These are phyloP conservation scores for Monosporascus sp. DNA, from an alignment of 2,329 filamentous ascomycete species.

Conservation along the genomic window DNA sequence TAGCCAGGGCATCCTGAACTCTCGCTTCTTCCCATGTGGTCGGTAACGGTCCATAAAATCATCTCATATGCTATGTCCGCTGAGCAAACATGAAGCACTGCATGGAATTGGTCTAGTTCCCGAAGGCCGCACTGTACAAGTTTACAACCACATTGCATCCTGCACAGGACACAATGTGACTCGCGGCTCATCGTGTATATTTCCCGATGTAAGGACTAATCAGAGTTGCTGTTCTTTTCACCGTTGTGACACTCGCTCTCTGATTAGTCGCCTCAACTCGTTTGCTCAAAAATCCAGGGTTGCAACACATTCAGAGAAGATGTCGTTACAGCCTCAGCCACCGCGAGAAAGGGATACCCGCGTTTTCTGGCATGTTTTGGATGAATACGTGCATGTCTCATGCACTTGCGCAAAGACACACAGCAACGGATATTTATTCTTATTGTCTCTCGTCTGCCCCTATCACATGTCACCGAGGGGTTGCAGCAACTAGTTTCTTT, in stretches of 20 bases:
- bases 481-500: no score
- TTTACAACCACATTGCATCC: background rate
- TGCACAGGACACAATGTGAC: background rate
- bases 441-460: no score
- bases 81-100: background rate
- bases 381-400: no score
- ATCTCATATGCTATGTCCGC: background rate
- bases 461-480: no score
- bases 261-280: background rate
- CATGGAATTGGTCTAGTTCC: background rate
- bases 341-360: no score
- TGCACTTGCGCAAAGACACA: no score
- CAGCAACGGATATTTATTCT: no score
- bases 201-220: background rate
- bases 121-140: background rate
- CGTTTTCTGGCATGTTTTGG: no score
- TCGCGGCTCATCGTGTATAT: background rate
- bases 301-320: no score
- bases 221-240: background rate
- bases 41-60: background rate
- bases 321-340: no score
- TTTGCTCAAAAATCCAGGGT: no score
- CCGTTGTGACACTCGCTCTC: background rate
- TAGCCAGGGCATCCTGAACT: background rate
- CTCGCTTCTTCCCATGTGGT: background rate